Evolutionary conservation across 2,329 filamentous ascomycete species (phyloP), one percentile per base, ranked within the genome.

Genomic region (Ceratocystis papillata): DNA sequence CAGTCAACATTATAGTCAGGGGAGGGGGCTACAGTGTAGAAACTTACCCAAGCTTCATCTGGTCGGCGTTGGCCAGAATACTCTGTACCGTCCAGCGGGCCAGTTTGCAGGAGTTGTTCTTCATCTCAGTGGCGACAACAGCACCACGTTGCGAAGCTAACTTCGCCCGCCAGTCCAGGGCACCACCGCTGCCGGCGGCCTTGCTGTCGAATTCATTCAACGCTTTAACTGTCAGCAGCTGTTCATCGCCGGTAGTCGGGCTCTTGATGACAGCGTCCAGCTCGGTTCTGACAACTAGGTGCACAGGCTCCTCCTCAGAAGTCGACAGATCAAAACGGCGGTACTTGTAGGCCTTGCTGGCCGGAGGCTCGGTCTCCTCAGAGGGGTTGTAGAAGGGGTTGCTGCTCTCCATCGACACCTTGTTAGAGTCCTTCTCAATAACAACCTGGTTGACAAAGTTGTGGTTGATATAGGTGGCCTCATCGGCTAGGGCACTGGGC

Each of bases 51-150:
- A 99, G 86, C 82, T 97, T 99, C 91, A 99, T 96, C 71, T 91
- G 82, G 75, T 99, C 94, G n/a, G 94, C 92, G 79, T 92, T 92
- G 75, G 93, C 92, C 67, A 99, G 85, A 74, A 99, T 96, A 74
- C 88, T 90, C 81, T 99, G 94, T 55, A 93, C 90, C 41, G 94
- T 96, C 94, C 94, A 99, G 76, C 94, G 83, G 67, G 94, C 94
- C 69, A 99, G 87, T 82, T 99, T 99, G 88, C 90, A 96, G 74
- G 87, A 91, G 84, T 99, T 99, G 85, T 99, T 99, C 89, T 99
- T 99, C 94, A 99, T 99, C 81, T 99, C 94, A 12, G 94, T 99
- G 22, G 94, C 94, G 30, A 99, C 89, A 55, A 99, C 93, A 67
- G 94, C 94, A 85, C 94, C 94, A 73, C 94, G 88, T 80, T 96